Base-by-base conservation (phyloP, 176 grass and related monocot genomes). In the Puccinellia tenuiflora region DNA sequence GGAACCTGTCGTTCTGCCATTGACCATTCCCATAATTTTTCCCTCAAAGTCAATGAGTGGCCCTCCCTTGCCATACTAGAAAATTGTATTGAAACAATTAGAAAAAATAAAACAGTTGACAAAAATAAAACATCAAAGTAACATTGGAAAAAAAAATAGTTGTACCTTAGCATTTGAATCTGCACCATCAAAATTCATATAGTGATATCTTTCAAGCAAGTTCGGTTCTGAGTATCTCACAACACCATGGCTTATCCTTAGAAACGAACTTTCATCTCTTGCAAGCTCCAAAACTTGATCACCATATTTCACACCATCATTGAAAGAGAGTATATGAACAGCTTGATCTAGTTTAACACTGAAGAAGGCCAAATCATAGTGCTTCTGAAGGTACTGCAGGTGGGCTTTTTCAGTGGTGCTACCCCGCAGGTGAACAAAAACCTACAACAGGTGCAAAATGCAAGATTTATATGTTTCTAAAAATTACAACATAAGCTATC, bases 331-430 rank as follows among this genome's bases (percentile, higher is more conserved):
- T 71, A 57, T 12, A 3, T 71, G 50, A 30, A 43, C 35, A 5
- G 79, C 22, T 4, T 3, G 0, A 12, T 71, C 38, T 67, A 71
- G 13, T 82, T 18, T n/a, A 56, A 39, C 35, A 11, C 17, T 40
- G 17, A 71, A 71, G 24, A 82, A 56, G 38, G 79, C 66, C 54
- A 82, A 39, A 42, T 82, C 39, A n/a, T 82, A 82, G 39, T 82
- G 79, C 51, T 72, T 71, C 53, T 82, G 79, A 28, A 14, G 38
- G 26, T 82, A 82, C 1, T 46, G 67, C 25, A 82, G 53, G 14
- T n/a, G 5, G 17, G 22, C 37, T 24, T 59, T 38, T 40, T 31
- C 18, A 82, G 11, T 59, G 1, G 35, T 34, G 25, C 18, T 17
- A 59, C 55, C 67, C 35, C 29, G 5, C 53, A 82, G 20, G 25